These are phyloP conservation scores for Lactifluus hygrophoroides DNA, from an alignment of 768 basidiomycete genomes.

Conservation along the genomic window DNA sequence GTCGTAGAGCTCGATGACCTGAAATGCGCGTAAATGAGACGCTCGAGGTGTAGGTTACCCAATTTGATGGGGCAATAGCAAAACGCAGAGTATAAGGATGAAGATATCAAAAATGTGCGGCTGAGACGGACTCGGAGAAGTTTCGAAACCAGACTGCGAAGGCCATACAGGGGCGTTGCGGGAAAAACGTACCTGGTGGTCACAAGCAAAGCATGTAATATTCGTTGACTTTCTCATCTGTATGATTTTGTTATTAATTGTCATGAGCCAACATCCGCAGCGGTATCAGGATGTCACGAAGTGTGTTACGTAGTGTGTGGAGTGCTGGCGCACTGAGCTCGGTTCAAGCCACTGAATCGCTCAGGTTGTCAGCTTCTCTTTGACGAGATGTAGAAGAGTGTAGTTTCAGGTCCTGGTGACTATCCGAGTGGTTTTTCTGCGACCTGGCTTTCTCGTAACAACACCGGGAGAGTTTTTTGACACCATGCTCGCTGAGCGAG, in stretches of 20 bases:
- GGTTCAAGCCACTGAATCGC: background rate
- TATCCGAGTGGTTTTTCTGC: background rate
- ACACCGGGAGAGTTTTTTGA: no score
- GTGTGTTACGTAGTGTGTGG: background rate
- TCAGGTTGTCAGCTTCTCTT: background rate
- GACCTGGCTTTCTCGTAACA: background rate
- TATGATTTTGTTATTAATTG: no score
- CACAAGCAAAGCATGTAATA: background rate
- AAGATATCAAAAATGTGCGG: slow-evolving; percentile 11
- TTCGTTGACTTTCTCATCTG: background rate
- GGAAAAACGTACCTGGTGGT: background rate
- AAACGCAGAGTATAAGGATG: slow-evolving; percentile 10
- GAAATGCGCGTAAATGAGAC: slow-evolving; percentile 14
- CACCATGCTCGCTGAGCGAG: no score
- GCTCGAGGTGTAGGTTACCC: slow-evolving; percentile 1
- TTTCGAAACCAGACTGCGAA: slow-evolving; percentile 12
- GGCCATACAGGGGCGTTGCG: slow-evolving; percentile 8
- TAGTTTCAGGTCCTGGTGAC: no score
- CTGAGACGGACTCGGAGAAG: slow-evolving; percentile 18
- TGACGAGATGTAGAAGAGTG: background rate
- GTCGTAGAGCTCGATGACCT: slow-evolving; percentile 10
- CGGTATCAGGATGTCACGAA: background rate
- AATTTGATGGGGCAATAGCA: slow-evolving; percentile 17
- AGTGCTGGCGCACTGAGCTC: no score
- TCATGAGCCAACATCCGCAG: no score